A percentile compares a stretch with the other conserved stretches of the same genome.
These are phyloP conservation scores for Luffa aegyptiaca DNA, from an alignment of 306 rosid species.

Conservation along the genomic window DNA sequence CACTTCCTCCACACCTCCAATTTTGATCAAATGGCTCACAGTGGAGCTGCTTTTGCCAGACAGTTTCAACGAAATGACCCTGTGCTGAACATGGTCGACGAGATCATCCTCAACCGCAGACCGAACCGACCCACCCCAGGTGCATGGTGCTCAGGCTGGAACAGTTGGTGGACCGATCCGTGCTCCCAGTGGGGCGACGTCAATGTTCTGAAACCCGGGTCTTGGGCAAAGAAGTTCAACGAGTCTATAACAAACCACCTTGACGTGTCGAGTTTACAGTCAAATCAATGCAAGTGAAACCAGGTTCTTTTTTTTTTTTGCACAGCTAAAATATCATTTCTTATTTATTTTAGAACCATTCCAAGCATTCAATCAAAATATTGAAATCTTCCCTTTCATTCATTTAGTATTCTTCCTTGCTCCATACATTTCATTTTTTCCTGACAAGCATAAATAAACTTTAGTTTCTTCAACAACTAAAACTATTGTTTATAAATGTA, in stretches of 20 bases:
- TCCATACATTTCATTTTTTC: neutral
- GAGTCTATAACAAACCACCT: constrained; percentile 55
- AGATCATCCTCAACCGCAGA: constrained; percentile 59
- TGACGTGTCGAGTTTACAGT: constrained; percentile 58
- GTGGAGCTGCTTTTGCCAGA: constrained; percentile 89
- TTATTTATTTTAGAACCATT: neutral
- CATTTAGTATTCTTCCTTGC: neutral
- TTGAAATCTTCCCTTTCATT: neutral
- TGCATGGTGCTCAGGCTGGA: constrained; percentile 74
- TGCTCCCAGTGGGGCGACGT: constrained; percentile 86
- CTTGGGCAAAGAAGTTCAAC: constrained; percentile 66
- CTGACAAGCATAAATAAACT: neutral
- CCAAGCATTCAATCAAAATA: neutral
- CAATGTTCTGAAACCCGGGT: constrained; percentile 55
- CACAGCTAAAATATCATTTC: neutral
- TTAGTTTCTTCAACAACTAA: neutral
- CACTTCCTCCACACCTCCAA: constrained; percentile 57
- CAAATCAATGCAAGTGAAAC: constrained; percentile 17
- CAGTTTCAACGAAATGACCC: constrained; percentile 52
- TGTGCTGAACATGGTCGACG: constrained; percentile 64
- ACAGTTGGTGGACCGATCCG: constrained; percentile 74
- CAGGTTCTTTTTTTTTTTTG: neutral
- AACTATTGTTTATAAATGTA: neutral
- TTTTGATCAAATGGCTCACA: constrained; percentile 54
- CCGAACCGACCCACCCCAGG: constrained; percentile 42